phyloP scores from a whole-genome alignment of 371 early-diverging fungal species.

The Mortierella sp. region DNA sequence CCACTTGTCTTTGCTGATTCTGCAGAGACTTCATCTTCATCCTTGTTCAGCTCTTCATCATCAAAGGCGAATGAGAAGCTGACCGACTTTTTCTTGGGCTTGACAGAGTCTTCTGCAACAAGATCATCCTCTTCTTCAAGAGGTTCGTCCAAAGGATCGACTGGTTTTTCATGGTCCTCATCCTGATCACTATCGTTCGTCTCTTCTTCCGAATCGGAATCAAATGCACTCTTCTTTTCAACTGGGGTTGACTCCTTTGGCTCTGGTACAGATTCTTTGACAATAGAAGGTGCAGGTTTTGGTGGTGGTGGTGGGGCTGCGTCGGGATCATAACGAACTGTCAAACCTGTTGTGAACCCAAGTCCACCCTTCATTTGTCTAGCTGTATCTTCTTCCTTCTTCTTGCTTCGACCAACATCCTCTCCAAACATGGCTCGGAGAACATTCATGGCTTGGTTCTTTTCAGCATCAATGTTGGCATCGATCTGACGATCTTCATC shows the following conservation, averaged over 20 bases:
- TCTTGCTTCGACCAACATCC: conserved; percentile 53
- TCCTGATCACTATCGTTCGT: neutral
- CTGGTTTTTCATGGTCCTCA: neutral
- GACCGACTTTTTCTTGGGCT: conserved; percentile 35
- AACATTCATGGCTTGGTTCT: conserved; percentile 60
- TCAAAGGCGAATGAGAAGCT: conserved; percentile 46
- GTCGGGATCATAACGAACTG: conserved; percentile 65
- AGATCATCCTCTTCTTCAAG: conserved; percentile 11
- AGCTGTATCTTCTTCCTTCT: conserved; percentile 39
- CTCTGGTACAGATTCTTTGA: neutral
- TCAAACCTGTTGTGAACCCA: conserved; percentile 49
- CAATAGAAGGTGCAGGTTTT: conserved; percentile 5
- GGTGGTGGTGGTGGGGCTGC: conserved; percentile 56
- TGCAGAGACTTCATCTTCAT: conserved; percentile 11
- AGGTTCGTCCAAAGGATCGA: neutral
- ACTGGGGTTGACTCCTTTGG: neutral
- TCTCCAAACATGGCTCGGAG: conserved; percentile 69
- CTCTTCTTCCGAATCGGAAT: conserved; percentile 14
- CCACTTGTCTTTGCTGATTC: neutral
- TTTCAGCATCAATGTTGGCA: conserved; percentile 51
- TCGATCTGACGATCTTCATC: conserved; percentile 61
- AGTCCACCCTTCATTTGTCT: conserved; percentile 38
- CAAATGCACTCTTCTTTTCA: conserved; percentile 4
- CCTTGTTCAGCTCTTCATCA: conserved; percentile 17
- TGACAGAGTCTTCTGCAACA: conserved; percentile 20